phyloP scores from a whole-genome alignment of 257 asterid species.

The Nicotiana tabacum region DNA sequence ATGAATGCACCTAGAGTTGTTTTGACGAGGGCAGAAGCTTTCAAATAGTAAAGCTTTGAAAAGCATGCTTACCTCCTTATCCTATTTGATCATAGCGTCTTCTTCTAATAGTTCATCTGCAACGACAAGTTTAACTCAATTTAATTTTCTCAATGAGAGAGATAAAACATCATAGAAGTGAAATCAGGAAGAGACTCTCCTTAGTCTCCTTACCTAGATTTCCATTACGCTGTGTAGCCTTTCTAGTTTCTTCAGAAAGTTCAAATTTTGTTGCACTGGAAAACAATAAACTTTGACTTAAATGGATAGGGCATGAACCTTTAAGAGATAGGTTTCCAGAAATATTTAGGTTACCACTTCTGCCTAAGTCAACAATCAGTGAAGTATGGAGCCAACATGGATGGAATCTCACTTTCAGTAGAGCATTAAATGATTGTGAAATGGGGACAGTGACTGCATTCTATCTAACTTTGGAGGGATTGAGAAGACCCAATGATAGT shows the following conservation, averaged over 20 bases:
- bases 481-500: too few species aligned
- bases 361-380: too few species aligned
- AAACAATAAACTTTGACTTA: background rate
- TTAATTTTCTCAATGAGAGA: background rate
- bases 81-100: background rate
- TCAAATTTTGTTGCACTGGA: background rate
- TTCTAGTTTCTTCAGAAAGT: background rate
- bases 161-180: background rate
- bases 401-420: too few species aligned
- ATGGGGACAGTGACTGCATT: too few species aligned
- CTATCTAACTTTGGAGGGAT: too few species aligned
- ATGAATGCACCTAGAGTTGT: background rate
- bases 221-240: background rate
- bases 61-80: background rate
- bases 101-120: background rate
- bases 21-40: background rate
- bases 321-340: too few species aligned
- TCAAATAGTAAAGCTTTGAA: background rate
- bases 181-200: conserved; percentile 4
- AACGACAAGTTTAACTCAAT: background rate
- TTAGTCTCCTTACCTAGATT: background rate
- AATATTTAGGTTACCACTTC: too few species aligned
- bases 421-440: too few species aligned
- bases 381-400: too few species aligned
- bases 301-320: too few species aligned